Evolutionary conservation across 352 stramenopile species (phyloP), one percentile per base, ranked within the genome.

Genomic region (Thraustochytrium striatum): DNA sequence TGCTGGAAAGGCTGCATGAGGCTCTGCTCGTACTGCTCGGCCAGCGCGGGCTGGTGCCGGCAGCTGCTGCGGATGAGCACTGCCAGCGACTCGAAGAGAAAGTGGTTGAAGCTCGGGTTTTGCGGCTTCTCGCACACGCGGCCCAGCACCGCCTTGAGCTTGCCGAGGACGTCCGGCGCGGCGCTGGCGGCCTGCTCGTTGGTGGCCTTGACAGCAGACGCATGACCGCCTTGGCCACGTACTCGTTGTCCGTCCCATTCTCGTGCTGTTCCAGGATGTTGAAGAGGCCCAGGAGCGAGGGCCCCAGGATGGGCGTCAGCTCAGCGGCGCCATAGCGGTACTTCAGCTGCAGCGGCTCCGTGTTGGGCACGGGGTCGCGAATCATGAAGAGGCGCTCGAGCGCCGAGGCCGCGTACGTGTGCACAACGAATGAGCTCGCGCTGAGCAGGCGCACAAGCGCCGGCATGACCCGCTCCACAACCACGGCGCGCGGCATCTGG

Each of bases 81-180:
- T 0, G 96, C 97, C 43, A 99, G 90, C 13, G 94, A 97, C 86
- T 99, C 97, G 82, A 99, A 99, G 8, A 99, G 85, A 81, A 96
- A 99, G 85, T 99, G 97, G 81, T 98, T 99, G 87, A 98, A 99
- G 30, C 93, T 93, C 28, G 97, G 97, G 85, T 99, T 98, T 72
- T 93, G 95, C 33, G 97, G 96, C 87, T 99, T 99, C 44, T 94
- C 95, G 72, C 94, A 98, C 21, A 99, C 96, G 5, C 84, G 72
- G 61, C 88, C 96, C 58, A 99, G 82, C 25, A 97, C 91, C 47
- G 68, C 88, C 9, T 93, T 98, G 55, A 99, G 86, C 69, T 97
- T 97, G 75, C 92, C 89, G 19, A 99, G 90, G n/a, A 98, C 91
- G 73, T 97, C 93, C 88, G 7, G 93, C 3, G 53, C 44, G 43